A percentile compares a stretch with the other conserved stretches of the same genome.
These are phyloP conservation scores for Apiospora phragmitis DNA, from an alignment of 2,329 filamentous ascomycete species.

Conservation along the genomic window DNA sequence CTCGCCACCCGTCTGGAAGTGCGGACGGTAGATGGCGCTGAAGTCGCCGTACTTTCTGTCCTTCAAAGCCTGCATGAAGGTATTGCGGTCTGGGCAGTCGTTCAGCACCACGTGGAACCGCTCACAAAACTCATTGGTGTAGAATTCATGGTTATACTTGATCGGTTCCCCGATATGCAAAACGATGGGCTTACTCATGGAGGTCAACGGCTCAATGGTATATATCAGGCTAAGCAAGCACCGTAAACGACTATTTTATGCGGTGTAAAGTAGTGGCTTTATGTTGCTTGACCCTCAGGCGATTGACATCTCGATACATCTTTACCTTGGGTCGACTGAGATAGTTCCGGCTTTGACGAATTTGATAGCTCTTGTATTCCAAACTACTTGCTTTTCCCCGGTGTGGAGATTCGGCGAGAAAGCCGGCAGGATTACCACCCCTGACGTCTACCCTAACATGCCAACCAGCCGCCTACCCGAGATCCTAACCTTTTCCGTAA, in stretches of 20 bases:
- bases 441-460: background rate
- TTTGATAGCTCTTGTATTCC: too few relatives aligned
- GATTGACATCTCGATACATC: too few relatives aligned
- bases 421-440: background rate
- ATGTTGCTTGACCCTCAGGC: background rate
- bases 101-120: constrained; percentile 42
- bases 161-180: constrained; percentile 47
- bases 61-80: constrained; percentile 42
- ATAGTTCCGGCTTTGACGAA: too few relatives aligned
- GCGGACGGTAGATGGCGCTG: constrained; percentile 57
- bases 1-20: constrained; percentile 64
- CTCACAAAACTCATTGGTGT: constrained; percentile 37
- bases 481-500: background rate
- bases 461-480: background rate
- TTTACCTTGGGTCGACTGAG: too few relatives aligned
- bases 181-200: constrained; percentile 33
- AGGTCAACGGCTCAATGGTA: background rate
- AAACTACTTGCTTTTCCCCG: background rate
- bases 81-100: constrained; percentile 34
- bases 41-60: constrained; percentile 33
- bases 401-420: background rate
- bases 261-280: too few relatives aligned
- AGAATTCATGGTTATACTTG: constrained; percentile 46
- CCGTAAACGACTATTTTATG: too few relatives aligned
- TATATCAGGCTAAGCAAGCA: too few relatives aligned